Percentiles rank a stretch among this genome's conserved stretches.
These are phyloP conservation scores for Leccinum imitatum DNA, from an alignment of 768 basidiomycete species.

Conservation along the genomic window DNA sequence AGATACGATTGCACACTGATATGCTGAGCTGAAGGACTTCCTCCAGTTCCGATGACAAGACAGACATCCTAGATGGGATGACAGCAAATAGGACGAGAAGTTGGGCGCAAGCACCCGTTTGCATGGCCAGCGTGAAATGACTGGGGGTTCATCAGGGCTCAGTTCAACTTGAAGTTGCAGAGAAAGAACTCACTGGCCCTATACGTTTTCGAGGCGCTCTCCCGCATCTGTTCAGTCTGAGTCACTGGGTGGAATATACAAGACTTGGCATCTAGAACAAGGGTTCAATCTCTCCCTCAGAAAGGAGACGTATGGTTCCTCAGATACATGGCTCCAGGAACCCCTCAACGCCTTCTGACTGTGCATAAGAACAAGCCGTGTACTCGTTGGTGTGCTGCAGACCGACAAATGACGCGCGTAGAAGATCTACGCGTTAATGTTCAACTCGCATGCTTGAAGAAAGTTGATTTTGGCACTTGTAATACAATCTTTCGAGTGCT, in stretches of 20 bases:
- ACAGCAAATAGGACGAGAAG: conserved; percentile 61
- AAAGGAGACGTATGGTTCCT: conserved; percentile 32
- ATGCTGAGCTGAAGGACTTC: conserved; percentile 35
- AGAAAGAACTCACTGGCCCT: conserved; percentile 42
- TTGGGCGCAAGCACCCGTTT: conserved; percentile 74
- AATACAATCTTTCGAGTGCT: conserved; percentile 67
- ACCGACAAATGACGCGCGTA: conserved; percentile 30
- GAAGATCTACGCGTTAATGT: conserved; percentile 23
- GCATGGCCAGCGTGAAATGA: conserved; percentile 61
- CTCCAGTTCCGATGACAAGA: conserved; percentile 44
- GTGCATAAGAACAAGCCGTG: neutral
- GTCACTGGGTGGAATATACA: neutral
- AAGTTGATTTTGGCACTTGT: conserved; percentile 76
- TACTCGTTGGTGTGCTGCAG: conserved; percentile 26
- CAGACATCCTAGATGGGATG: conserved; percentile 56
- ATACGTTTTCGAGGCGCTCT: conserved; percentile 46
- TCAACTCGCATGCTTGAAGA: conserved; percentile 55
- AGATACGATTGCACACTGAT: conserved; percentile 28
- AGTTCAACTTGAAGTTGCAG: neutral
- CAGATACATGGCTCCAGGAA: conserved; percentile 65
- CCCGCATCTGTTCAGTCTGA: conserved; percentile 40
- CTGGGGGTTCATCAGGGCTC: conserved; percentile 35
- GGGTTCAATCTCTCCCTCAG: conserved; percentile 31
- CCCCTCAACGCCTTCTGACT: conserved; percentile 56
- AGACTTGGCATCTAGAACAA: conserved; percentile 17